Conservation (phyloP, 2,329 filamentous ascomycete genomes). For the Diaporthe amygdali region DNA sequence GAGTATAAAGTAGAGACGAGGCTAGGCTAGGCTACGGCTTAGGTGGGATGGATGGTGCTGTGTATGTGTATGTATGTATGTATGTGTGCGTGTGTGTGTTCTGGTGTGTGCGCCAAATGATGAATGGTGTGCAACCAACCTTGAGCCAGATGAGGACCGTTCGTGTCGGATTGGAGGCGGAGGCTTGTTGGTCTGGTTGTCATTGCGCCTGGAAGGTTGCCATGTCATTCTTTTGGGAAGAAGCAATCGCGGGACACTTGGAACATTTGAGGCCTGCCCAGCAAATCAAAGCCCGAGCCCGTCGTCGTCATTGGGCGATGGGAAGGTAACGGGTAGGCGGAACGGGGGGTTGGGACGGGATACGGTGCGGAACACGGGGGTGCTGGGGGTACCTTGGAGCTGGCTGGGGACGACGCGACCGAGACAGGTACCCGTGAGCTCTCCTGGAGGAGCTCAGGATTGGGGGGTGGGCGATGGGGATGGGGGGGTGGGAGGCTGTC, state of each 20-base stretch:
- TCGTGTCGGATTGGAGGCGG: constrained; percentile 17
- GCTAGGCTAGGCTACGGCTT: neutral
- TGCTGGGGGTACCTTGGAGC: constrained; percentile 7
- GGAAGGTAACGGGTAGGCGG: constrained; percentile 2
- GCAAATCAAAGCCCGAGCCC: constrained; percentile 6
- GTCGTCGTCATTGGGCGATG: constrained; percentile 15
- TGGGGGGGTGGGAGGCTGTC: neutral
- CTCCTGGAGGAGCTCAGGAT: neutral
- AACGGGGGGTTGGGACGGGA: constrained; percentile 7
- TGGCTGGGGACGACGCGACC: neutral
- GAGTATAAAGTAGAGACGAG: neutral
- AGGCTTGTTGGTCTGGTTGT: constrained; percentile 18
- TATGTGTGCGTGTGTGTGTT: neutral
- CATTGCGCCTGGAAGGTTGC: constrained; percentile 26
- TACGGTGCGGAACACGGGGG: constrained; percentile 4
- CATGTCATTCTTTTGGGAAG: constrained; percentile 25
- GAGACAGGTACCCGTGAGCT: neutral
- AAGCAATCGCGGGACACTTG: constrained; percentile 8
- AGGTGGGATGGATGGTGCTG: neutral
- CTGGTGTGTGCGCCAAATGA: neutral
- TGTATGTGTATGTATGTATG: neutral
- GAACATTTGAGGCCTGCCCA: constrained; percentile 8
- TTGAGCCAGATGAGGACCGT: constrained; percentile 21
- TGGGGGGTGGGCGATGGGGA: neutral
- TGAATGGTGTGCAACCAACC: constrained; percentile 20